These are phyloP conservation scores for Talaromyces adpressus DNA, from an alignment of 495 filamentous ascomycete genomes.

Conservation along the genomic window DNA sequence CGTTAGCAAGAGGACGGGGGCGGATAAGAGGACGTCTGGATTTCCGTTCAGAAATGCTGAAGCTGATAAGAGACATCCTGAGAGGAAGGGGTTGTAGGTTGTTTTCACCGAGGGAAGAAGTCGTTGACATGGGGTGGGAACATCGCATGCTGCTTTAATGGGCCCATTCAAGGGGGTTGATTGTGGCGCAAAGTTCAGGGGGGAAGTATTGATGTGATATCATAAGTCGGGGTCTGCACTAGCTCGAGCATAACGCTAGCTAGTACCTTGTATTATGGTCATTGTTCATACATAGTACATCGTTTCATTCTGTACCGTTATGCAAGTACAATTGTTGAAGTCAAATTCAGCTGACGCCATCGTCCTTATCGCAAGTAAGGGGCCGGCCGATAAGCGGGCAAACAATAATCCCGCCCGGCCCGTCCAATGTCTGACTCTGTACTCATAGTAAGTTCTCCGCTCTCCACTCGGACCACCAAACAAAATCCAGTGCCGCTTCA, in stretches of 20 bases:
- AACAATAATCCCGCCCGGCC: background rate
- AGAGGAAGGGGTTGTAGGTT: constrained; percentile 28
- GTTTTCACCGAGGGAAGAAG: background rate
- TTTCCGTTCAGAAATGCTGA: constrained; percentile 60
- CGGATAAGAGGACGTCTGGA: constrained; percentile 70
- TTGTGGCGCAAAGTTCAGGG: background rate
- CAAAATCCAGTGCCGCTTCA: constrained; percentile 20
- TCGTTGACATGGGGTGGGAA: background rate
- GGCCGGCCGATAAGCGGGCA: constrained; percentile 1
- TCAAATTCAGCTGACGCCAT: background rate
- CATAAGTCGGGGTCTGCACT: background rate
- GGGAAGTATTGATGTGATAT: background rate
- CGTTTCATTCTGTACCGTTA: background rate
- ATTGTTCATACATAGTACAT: background rate
- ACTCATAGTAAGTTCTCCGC: background rate
- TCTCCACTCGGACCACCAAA: background rate
- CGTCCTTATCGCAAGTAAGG: background rate
- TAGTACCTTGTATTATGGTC: background rate
- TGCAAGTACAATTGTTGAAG: background rate
- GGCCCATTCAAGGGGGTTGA: background rate
- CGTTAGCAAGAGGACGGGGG: constrained; percentile 64
- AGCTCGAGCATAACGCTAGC: background rate
- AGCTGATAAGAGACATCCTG: constrained; percentile 50
- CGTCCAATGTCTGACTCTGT: background rate
- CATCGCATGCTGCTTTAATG: constrained; percentile 8